Base-by-base conservation (phyloP, 2,329 filamentous ascomycete species). In the Cladosporium sp. region DNA sequence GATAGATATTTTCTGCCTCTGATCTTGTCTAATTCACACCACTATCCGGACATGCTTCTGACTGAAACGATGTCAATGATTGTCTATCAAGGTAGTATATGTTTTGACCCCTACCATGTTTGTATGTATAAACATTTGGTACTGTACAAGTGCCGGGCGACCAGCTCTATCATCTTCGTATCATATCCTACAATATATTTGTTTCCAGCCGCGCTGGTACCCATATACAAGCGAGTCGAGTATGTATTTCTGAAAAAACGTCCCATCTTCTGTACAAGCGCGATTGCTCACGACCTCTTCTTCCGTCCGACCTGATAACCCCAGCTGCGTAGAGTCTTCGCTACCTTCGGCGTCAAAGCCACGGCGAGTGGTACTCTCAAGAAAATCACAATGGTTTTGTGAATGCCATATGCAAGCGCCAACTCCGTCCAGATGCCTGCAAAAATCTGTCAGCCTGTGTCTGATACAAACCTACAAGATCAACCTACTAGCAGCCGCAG, bases 361-460 rank as follows among this genome's bases (percentile, higher is more conserved):
- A 89, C 90, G 1, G 93, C 93, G 56, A 97, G 73, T 7, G 93
- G 93, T 7, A 99, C 89, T n/a, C 93, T 83, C 58, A 97, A 70
- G 70, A 99, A 96, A 63, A 99, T 96, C 17, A 52, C 32, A 69
- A 97, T 89, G 61, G 88, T 95, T 74, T 99, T 99, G 77, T 99
- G 93, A 52, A 99, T 89, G 22, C 92, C 92, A 65, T 99, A 99
- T 11, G 93, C 93, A 43, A 99, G 79, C 13, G 89, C 90, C 24
- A 99, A 75, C 66, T 96, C 90, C 7, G 93, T 97, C 81, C 82
- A 85, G 44, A 86, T 73, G 62, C 80, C 82, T 85, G 44, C 15
- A 38, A 20, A 17, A 4, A 5, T 39, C 22, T 53, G 52, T 58
- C 53, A 55, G 58, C 50, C 38, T 43, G 12, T 15, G 32, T 32